Evolutionary conservation across 306 rosid species (phyloP).

Genomic region (Sindora glabra): DNA sequence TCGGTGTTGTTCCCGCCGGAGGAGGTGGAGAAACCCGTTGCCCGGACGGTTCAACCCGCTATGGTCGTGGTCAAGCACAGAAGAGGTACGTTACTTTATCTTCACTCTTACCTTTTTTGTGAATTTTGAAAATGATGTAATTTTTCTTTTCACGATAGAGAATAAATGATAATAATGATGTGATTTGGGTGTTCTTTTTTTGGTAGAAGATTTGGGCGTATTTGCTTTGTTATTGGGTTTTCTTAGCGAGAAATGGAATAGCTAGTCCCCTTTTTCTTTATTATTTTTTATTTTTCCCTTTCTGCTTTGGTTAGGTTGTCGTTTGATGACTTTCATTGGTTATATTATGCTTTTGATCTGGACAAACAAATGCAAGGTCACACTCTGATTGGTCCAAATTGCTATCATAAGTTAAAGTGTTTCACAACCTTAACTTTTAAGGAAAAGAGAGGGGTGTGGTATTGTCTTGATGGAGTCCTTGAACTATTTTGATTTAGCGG

Average conservation of each 20-base stretch:
- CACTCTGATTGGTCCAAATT: background rate
- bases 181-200: background rate
- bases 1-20: conserved; percentile 57
- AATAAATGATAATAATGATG: conserved; percentile 16
- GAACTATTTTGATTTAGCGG: too few species aligned
- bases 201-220: background rate
- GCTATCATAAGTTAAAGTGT: background rate
- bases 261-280: too few species aligned
- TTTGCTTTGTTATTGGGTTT: background rate
- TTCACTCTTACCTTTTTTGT: background rate
- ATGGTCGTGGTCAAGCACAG: conserved; percentile 52
- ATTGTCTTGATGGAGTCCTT: too few species aligned
- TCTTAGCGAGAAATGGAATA: too few species aligned
- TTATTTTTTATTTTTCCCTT: too few species aligned
- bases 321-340: too few species aligned
- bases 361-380: background rate
- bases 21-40: conserved; percentile 20
- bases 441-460: too few species aligned
- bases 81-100: conserved; percentile 54
- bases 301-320: too few species aligned
- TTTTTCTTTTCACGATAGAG: conserved; percentile 12
- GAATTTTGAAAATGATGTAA: conserved; percentile 1
- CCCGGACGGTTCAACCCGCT: conserved; percentile 42
- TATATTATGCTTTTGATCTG: background rate
- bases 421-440: background rate